Evolutionary conservation across 2,329 filamentous ascomycete genomes (phyloP), one percentile per base, ranked within the genome.

Genomic region (Aspergillus sp.): DNA sequence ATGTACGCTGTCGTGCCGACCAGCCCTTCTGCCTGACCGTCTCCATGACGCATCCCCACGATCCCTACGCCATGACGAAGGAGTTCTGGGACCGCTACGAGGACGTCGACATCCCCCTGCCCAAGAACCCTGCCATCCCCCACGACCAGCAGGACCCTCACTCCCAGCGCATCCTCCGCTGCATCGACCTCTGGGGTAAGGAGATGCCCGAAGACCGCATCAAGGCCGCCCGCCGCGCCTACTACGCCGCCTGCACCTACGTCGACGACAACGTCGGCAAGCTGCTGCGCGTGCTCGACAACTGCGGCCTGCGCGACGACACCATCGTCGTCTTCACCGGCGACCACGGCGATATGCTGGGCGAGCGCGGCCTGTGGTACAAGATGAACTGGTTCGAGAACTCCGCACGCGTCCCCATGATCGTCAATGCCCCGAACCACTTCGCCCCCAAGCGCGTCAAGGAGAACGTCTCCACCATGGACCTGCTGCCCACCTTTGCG

Each of bases 321-420:
- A 95, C 88, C 8, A 86, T 94, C 48, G 70, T 95, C 49, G 78
- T 95, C 44, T 95, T 95, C 64, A 88, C 82, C 37, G 86, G 88
- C 27, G 88, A 95, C 56, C 88, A 95, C 53, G 88, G 88, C 35
- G 88, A 95, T 60, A 95, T 95, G 88, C 74, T 95, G 5, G 88
- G 88, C 37, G 88, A 95, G 67, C 79, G 86, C 33, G 82, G 83
- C 4, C 67, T 95, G 29, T 95, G 88, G 88, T 75, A 94, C 69
- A 95, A 95, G 72, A 95, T 95, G 88, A 86, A 78, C 53, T 95
- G 91, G 73, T 94, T 86, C 51, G 88, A 95, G 70, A 80, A 80
- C 25, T 93, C 86, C 8, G 85, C 86, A 28, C 81, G 88, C 16
- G 88, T 95, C 14, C 88, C 88, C 1, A 78, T 95, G 55, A 69